A percentile compares a stretch with the other conserved stretches of the same genome.
Evolutionary conservation across 345 rosid genomes (phyloP).

Genomic region (Odontarrhena argentea): DNA sequence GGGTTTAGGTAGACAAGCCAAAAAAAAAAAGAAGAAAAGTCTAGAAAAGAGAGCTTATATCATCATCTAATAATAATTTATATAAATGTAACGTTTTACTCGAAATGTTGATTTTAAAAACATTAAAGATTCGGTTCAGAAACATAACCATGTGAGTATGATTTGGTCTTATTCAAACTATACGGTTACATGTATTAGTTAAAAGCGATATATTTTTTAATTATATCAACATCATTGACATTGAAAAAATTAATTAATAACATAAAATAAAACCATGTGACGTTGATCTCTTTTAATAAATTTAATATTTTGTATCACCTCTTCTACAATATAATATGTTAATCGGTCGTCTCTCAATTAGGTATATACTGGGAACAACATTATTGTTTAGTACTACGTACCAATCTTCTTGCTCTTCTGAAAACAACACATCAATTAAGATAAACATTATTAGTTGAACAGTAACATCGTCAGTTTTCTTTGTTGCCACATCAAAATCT

Average conservation of each 20-base stretch:
- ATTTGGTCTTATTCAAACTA: background rate
- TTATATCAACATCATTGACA: conserved; percentile 29
- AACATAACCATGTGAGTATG: conserved; percentile 27
- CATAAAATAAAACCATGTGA: conserved; percentile 8
- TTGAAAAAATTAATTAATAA: background rate
- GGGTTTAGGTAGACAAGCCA: background rate
- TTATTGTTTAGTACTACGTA: background rate
- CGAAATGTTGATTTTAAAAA: conserved; percentile 6
- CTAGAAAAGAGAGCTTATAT: background rate
- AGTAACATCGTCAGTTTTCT: background rate
- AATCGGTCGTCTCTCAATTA: background rate
- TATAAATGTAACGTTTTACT: conserved; percentile 23
- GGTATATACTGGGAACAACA: conserved; percentile 6
- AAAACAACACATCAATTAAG: background rate
- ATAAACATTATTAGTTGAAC: conserved; percentile 9
- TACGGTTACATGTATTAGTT: background rate
- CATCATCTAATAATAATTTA: background rate
- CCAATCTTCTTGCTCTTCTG: background rate
- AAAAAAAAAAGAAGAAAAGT: background rate
- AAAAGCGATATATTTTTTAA: conserved; percentile 16
- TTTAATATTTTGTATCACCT: background rate
- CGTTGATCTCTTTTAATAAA: background rate
- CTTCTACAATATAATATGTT: background rate
- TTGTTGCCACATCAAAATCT: background rate
- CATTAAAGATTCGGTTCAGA: conserved; percentile 26